Evolutionary conservation across 495 filamentous ascomycete species (phyloP).

Genomic region (Astrothelium macrocarpum): DNA sequence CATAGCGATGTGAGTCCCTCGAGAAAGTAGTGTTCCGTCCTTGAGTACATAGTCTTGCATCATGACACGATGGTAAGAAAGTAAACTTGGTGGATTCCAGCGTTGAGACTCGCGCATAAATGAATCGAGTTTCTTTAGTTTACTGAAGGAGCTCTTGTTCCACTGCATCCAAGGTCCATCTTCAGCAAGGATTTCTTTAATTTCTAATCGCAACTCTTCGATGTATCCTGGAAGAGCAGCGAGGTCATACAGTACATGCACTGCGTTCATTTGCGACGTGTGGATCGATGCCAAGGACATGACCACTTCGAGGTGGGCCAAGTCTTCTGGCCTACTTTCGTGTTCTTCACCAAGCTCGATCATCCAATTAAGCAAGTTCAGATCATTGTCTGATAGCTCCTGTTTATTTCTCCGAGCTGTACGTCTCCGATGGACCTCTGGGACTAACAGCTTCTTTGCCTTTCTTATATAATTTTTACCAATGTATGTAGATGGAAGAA

Average conservation of each 20-base stretch:
- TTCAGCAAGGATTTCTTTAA: constrained; percentile 9
- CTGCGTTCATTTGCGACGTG: constrained; percentile 9
- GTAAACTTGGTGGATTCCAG: neutral
- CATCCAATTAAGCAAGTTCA: neutral
- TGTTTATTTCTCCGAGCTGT: neutral
- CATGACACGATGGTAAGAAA: neutral
- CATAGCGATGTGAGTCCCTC: constrained; percentile 24
- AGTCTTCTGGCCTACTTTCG: neutral
- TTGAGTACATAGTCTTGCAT: neutral
- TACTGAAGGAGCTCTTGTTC: neutral
- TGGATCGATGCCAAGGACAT: constrained; percentile 15
- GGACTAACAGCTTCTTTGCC: neutral
- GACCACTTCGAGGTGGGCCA: constrained; percentile 11
- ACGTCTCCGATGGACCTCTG: neutral
- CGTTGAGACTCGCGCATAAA: neutral
- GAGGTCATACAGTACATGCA: constrained; percentile 14
- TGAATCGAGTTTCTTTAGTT: neutral
- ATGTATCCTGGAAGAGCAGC: constrained; percentile 14
- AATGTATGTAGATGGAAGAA: neutral
- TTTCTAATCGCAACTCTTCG: constrained; percentile 10
- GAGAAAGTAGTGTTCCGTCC: constrained; percentile 36
- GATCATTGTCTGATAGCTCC: neutral
- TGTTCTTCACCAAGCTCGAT: neutral
- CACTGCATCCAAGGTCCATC: constrained; percentile 10
- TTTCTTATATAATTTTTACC: neutral